Base-by-base conservation (phyloP, 768 basidiomycete genomes). In the Tremella mesenterica region DNA sequence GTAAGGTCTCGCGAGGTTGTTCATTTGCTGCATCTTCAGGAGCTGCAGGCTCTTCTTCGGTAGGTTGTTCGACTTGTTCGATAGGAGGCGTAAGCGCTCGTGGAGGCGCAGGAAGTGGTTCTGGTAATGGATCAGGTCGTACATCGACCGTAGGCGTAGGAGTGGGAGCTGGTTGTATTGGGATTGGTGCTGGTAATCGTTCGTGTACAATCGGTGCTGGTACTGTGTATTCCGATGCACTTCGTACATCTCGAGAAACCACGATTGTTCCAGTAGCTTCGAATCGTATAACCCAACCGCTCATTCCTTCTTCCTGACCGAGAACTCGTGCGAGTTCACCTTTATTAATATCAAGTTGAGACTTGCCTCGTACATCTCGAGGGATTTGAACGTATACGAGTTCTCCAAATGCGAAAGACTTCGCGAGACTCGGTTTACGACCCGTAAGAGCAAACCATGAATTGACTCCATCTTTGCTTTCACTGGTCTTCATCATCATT, bases 261-360 rank as follows among this genome's bases (percentile, higher is more conserved):
- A 21, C 25, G 7, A 30, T 2, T 7, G 34, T 16, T 21, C 47
- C 53, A 29, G 14, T 49, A 21, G 26, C 8, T 28, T 54, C 53
- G 48, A 21, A 48, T 14, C 53, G 46, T 8, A 54, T 47, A 5
- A 54, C 9, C 53, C 53, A 54, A 9, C 53, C 53, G 31, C 47
- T 48, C 14, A 28, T 5, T 9, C 48, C 34, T 50, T 8, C 47
- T 13, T 49, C 48, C 28, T 54, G 53, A 1, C 53, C 53, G 27
- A 54, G 21, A 9, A 49, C 34, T 20, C 53, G 14, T 16, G 34
- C 53, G 8, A 54, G 20, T 7, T 34, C 25, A 9, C 30, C 48
- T 31, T 50, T 50, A 16, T n/a, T n/a, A 12, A 27, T 18, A 12
- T 48, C 45, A 5, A 49, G 26, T 8, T 36, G 7, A 8, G 28